Evolutionary conservation across 2,329 filamentous ascomycete genomes (phyloP).

Genomic region (Alternaria alternata): DNA sequence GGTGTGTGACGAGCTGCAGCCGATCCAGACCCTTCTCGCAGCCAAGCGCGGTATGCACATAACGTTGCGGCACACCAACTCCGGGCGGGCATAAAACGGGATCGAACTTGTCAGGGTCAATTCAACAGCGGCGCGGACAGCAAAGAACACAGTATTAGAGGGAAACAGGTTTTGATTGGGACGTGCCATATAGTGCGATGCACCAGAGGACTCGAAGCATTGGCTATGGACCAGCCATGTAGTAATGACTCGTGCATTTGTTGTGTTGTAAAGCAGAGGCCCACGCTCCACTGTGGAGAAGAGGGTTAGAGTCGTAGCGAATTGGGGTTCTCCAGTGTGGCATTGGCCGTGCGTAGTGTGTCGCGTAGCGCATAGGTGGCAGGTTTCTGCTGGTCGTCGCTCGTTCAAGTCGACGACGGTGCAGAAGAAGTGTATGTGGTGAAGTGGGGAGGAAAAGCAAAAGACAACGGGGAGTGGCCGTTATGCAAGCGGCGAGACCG

Average conservation of each 20-base stretch:
- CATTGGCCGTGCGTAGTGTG: slow-evolving; percentile 9
- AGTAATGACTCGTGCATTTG: slow-evolving; percentile 15
- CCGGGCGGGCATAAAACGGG: slow-evolving; percentile 15
- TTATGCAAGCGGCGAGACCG: slow-evolving; percentile 10
- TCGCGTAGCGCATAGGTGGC: slow-evolving; percentile 17
- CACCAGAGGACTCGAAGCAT: background rate
- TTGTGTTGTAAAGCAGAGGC: slow-evolving; percentile 24
- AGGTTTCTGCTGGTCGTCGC: slow-evolving; percentile 15
- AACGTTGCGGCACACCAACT: slow-evolving; percentile 19
- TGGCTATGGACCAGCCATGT: background rate
- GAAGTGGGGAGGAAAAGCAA: slow-evolving; percentile 21
- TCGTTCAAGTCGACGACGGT: slow-evolving; percentile 27
- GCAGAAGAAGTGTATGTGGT: slow-evolving; percentile 26
- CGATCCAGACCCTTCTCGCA: slow-evolving; percentile 26
- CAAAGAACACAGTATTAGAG: background rate
- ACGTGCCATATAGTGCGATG: background rate
- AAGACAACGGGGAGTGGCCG: slow-evolving; percentile 12
- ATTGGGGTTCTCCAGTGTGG: slow-evolving; percentile 23
- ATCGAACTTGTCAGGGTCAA: slow-evolving; percentile 12
- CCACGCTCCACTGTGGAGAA: slow-evolving; percentile 31
- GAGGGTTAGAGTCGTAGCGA: slow-evolving; percentile 27
- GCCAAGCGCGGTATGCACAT: slow-evolving; percentile 34
- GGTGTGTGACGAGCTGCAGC: slow-evolving; percentile 44
- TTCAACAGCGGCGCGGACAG: background rate
- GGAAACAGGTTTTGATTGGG: background rate